Conservation (phyloP, 2,329 filamentous ascomycete species). For the Chaetothyriales sp. region DNA sequence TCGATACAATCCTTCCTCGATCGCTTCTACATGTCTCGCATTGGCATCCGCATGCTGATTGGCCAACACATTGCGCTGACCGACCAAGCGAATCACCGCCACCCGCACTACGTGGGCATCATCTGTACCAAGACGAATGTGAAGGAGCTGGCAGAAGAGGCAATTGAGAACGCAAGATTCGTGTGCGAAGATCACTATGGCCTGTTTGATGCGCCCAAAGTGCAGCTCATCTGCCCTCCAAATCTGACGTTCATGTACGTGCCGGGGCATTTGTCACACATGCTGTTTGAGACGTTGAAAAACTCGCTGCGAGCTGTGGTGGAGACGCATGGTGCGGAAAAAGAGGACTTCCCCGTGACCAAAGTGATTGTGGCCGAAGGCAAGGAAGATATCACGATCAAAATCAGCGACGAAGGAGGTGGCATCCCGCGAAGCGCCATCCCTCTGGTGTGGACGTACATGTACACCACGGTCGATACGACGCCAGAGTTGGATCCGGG, state of each 20-base stretch:
- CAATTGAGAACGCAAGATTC: constrained; percentile 97
- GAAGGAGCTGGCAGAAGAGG: constrained; percentile 83
- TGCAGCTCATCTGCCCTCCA: constrained; percentile 89
- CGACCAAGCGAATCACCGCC: constrained; percentile 76
- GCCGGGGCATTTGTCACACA: constrained; percentile 94
- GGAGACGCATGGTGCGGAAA: constrained; percentile 86
- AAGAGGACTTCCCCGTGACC: constrained; percentile 88
- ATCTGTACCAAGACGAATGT: constrained; percentile 99
- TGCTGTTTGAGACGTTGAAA: constrained; percentile 98
- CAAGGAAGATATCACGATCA: constrained; percentile 97
- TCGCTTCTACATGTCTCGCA: constrained; percentile 98
- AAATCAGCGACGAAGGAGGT: constrained; percentile 91
- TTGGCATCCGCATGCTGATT: constrained; percentile 97
- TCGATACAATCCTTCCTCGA: constrained; percentile 93
- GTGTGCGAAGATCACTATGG: constrained; percentile 98
- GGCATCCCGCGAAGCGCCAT: constrained; percentile 88
- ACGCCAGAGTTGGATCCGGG: constrained; percentile 91
- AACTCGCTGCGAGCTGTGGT: constrained; percentile 96
- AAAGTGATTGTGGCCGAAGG: constrained; percentile 97
- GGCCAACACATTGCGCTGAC: constrained; percentile 96
- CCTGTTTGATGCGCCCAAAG: constrained; percentile 88
- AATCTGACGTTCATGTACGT: constrained; percentile 99
- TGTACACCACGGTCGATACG: constrained; percentile 97
- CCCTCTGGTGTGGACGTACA: constrained; percentile 98
- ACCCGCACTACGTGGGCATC: constrained; percentile 92